Base-by-base conservation (phyloP, 1,284 basidiomycete genomes). In the Cerrena zonata region DNA sequence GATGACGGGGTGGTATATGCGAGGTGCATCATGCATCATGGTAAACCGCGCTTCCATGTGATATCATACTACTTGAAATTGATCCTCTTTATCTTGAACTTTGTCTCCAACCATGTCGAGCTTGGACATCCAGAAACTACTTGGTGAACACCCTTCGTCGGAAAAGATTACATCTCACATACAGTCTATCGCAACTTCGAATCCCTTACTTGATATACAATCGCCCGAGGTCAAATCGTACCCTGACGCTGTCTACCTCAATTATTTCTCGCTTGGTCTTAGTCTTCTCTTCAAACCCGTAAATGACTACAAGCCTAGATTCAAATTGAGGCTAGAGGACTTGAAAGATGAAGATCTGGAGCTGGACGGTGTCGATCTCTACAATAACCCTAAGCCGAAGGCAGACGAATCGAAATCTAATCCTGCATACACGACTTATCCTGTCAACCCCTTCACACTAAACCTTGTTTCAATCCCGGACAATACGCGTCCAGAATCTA, bases 191-290 rank as follows among this genome's bases (percentile, higher is more conserved):
- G 57, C 69, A 4, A 49, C 62, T 12, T 58, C 54, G 13, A 53
- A 58, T 56, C 49, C 58, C 52, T 49, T 50, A 36, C 45, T 50
- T 49, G 52, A 57, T 45, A 45, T 41, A 55, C 53, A 65, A 2
- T 53, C 60, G n/a, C 81, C 86, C 10, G 78, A 88, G 53, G 69
- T 89, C 65, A 91, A 90, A 64, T 70, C 81, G 0, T 94, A 91
- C 66, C 65, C 86, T 34, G 91, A 94, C 66, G 79, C 79, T 3
- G 80, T 91, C 53, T 96, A 93, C 70, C 79, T 88, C 71, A 94
- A 91, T 67, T 92, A 91, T 70, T 79, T 78, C 63, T 25, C 75
- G 1, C 74, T 92, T 27, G 92, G 91, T 11, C 58, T 94, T 58
- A 93, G 90, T 54, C 69, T 94, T 38, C 79, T 87, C 61, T 86